Base-by-base conservation (phyloP, 768 basidiomycete species). In the Leccinum uliginosum region DNA sequence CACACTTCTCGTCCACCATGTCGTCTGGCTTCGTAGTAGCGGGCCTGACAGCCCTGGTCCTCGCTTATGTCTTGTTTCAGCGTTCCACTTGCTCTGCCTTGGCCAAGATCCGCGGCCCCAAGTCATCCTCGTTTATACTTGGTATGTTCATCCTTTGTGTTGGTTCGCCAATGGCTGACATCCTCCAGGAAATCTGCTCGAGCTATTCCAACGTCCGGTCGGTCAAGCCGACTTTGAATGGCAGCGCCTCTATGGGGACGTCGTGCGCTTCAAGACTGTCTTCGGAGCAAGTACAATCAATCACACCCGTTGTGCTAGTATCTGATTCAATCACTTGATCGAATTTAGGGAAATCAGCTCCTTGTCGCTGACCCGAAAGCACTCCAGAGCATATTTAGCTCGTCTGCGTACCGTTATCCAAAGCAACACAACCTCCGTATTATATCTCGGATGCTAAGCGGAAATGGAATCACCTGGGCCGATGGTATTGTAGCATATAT, bases 281-380 rank as follows among this genome's bases (percentile, higher is more conserved):
- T 62, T 73, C 34, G 67, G 71, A 29, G 72, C 60, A 56, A 40
- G 71, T 54, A 11, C n/a, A 12, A 24, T 12, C 15, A 15, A 19
- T 12, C 3, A 14, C 10, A 11, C 9, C 3, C 44, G 53, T 49
- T 34, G n/a, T n/a, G 12, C 43, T 30, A 9, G 5, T 19, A 6
- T 49, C 60, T 52, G 17, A 54, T 68, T 67, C 45, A 17, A 32
- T 47, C 17, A 40, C 43, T 40, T 6, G 3, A 24, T 55, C 23
- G 24, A 45, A 50, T 45, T 15, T 54, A 80, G 81, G 75, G 75
- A 59, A 74, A 81, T 57, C 70, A 75, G 24, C 75, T 82, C 12
- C 63, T 81, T 26, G 60, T 82, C 8, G 67, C 76, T 6, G 81
- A 83, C 63, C 75, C 79, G 5, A 81, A 82, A 59, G 79, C 78